Conservation (phyloP, 2,329 filamentous ascomycete genomes). For the Zasmidium citrigriseum region DNA sequence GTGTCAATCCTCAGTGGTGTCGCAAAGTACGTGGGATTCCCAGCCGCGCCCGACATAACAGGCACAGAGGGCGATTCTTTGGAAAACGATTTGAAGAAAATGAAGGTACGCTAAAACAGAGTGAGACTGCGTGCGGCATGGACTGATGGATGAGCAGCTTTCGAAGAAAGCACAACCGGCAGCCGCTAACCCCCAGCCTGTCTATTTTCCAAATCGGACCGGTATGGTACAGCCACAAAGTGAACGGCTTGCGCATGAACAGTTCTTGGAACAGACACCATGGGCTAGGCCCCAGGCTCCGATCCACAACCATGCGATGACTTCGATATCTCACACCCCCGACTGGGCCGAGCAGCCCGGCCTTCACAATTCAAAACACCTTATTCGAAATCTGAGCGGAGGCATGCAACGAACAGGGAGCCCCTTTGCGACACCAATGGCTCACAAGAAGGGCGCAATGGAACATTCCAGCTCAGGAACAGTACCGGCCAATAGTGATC, state of each 20-base stretch:
- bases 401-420: slow-evolving; percentile 18
- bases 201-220: slow-evolving; percentile 25
- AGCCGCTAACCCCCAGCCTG: slow-evolving; percentile 22
- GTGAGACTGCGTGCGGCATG: neutral
- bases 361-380: slow-evolving; percentile 19
- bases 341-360: slow-evolving; percentile 34
- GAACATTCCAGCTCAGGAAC: slow-evolving; percentile 30
- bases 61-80: slow-evolving; percentile 72
- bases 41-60: slow-evolving; percentile 83
- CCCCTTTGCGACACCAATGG: slow-evolving; percentile 34
- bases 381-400: slow-evolving; percentile 31
- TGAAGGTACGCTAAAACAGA: slow-evolving; percentile 69
- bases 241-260: slow-evolving; percentile 55
- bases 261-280: slow-evolving; percentile 84
- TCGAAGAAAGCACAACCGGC: slow-evolving; percentile 26
- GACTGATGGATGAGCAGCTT: slow-evolving; percentile 24
- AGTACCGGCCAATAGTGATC: slow-evolving; percentile 28
- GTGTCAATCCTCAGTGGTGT: slow-evolving; percentile 88
- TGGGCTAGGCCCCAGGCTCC: slow-evolving; percentile 91
- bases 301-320: slow-evolving; percentile 50
- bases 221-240: slow-evolving; percentile 24
- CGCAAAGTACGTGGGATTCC: slow-evolving; percentile 94
- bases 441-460: slow-evolving; percentile 24
- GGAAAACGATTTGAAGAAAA: slow-evolving; percentile 84
- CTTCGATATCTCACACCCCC: slow-evolving; percentile 34